Base-by-base conservation (phyloP, 352 stramenopile species). In the Globisporangium canariense region DNA sequence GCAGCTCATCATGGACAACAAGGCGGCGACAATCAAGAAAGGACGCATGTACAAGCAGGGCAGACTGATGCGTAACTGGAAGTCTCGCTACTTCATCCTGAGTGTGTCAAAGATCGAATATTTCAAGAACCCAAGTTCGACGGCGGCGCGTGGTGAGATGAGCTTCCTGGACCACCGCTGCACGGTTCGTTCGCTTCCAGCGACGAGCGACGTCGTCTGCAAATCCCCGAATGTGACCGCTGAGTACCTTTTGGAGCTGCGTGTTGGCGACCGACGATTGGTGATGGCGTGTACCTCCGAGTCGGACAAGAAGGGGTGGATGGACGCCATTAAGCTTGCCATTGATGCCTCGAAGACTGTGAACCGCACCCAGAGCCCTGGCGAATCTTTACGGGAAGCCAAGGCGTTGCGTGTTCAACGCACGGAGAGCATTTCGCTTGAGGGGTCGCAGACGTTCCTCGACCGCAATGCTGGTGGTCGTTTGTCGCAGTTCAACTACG, bases 41-140 rank as follows among this genome's bases (percentile, higher is more conserved):
- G 86, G 86, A 1, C 81, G 82, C 34, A 94, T 94, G 83, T 94
- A 91, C 67, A 93, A 94, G 70, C 86, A 94, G 60, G 85, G 82
- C 18, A 78, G 86, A 36, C 78, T 94, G 58, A 90, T 93, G 80
- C 81, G 81, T 47, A 86, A 83, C 53, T 94, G 86, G 86, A 94
- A 94, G 68, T 90, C 82, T n/a, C 80, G 86, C 61, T 94, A 94
- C 66, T 94, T 94, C 66, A 81, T 93, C 64, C 65, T 94, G 18
- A 91, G 81, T 74, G 86, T 94, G 60, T 93, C 83, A 14, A 93
- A 94, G 72, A 83, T 93, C 52, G 83, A 93, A 57, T 89, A 86
- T 67, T 93, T 93, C 52, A 92, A 93, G 67, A 93, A 83, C 66
- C 86, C 84, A 22, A 92, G 81, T 40, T 89, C 83, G 8, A 93